phyloP scores from a whole-genome alignment of 2,329 filamentous ascomycete species.

The Pleomassaria siparia region DNA sequence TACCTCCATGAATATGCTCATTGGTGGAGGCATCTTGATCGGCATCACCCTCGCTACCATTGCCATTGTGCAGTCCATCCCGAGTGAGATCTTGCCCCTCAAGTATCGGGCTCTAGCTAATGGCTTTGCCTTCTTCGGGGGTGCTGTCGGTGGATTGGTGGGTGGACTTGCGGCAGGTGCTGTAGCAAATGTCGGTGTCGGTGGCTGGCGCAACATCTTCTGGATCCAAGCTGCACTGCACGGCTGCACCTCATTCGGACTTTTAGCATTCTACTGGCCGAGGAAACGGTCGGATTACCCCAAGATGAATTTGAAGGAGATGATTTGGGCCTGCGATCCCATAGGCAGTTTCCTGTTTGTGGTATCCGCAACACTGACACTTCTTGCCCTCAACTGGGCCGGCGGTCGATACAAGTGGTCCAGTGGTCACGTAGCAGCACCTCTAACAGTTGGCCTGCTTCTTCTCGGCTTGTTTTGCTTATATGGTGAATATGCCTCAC shows the following conservation, averaged over 20 bases:
- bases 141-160: constrained; percentile 55
- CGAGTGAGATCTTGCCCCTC: constrained; percentile 58
- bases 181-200: constrained; percentile 50
- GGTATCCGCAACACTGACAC: constrained; percentile 26
- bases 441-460: constrained; percentile 23
- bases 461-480: constrained; percentile 29
- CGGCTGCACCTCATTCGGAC: constrained; percentile 49
- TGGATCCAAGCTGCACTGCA: constrained; percentile 62
- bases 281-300: constrained; percentile 31
- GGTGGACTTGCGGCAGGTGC: constrained; percentile 55
- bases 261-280: constrained; percentile 45
- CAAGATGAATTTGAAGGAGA: constrained; percentile 26
- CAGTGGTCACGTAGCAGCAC: constrained; percentile 27
- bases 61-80: constrained; percentile 58
- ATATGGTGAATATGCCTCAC: constrained; percentile 20
- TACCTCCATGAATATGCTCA: constrained; percentile 57
- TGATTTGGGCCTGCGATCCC: constrained; percentile 34
- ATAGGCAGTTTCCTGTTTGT: constrained; percentile 31
- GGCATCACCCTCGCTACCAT: constrained; percentile 58
- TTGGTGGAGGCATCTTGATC: constrained; percentile 60
- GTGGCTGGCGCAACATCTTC: constrained; percentile 60
- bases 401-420: constrained; percentile 29
- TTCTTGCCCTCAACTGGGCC: constrained; percentile 35
- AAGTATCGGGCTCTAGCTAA: constrained; percentile 61
- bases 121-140: constrained; percentile 55